These are phyloP conservation scores for Salix viminalis DNA, from an alignment of 345 rosid genomes.

Conservation along the genomic window DNA sequence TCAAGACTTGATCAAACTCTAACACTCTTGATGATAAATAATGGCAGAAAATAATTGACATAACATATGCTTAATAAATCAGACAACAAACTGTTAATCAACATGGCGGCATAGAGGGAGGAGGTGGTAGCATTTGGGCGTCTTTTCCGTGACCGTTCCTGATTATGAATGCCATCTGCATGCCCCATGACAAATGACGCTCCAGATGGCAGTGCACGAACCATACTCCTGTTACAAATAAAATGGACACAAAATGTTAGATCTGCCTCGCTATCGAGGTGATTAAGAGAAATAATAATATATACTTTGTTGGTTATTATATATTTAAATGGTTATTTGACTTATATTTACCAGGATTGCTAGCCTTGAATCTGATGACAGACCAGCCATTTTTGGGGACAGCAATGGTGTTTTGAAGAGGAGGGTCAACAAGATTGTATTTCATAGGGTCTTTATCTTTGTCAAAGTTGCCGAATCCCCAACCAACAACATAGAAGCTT, in stretches of 20 bases:
- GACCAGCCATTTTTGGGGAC: conserved; percentile 12
- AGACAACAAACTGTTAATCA: neutral
- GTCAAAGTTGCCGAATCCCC: conserved; percentile 21
- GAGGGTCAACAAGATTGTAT: conserved; percentile 30
- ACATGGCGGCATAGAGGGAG: conserved; percentile 51
- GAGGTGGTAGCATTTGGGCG: conserved; percentile 45
- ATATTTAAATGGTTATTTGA: too few relatives aligned
- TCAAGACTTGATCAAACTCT: too few relatives aligned
- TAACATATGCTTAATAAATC: too few relatives aligned
- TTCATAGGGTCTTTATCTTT: conserved; percentile 16
- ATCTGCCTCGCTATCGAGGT: neutral
- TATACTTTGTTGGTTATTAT: neutral
- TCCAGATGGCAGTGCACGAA: conserved; percentile 68
- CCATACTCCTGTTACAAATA: conserved; percentile 50
- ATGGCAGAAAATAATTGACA: neutral
- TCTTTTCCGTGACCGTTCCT: conserved; percentile 36
- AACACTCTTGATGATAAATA: too few relatives aligned
- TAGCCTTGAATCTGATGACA: conserved; percentile 10
- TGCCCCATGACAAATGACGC: conserved; percentile 61
- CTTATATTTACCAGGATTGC: conserved; percentile 1
- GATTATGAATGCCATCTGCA: conserved; percentile 48
- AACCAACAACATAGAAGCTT: conserved; percentile 28
- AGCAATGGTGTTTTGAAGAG: conserved; percentile 11
- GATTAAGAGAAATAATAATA: neutral
- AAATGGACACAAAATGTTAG: neutral